Base-by-base conservation (phyloP, 768 basidiomycete genomes). In the Fomitopsis pulvina region DNA sequence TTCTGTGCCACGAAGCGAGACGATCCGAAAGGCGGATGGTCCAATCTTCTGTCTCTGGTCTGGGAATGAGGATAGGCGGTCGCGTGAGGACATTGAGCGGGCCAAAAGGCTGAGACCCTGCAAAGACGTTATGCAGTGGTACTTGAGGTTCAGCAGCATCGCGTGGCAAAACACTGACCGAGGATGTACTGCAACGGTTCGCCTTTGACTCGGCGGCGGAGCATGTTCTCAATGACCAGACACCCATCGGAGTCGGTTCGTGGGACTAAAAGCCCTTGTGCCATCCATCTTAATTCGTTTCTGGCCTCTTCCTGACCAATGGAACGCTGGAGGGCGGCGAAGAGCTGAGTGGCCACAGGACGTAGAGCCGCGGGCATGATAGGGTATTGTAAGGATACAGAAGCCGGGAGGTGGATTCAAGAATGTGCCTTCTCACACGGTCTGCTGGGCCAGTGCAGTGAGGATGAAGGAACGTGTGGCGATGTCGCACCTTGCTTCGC, bases 1-100 rank as follows among this genome's bases (percentile, higher is more conserved):
- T n/a, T 56, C 63, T 48, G 65, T 55, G 32, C 18, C 32, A 16
- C 56, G 14, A 66, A 62, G 7, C 73, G 73, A 79, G 58, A n/a
- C 63, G 60, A 11, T 75, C 68, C 24, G 83, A 74, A 48, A 92
- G 77, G 45, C 73, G 75, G 8, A 80, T 64, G 6, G 83, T 72
- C 87, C 87, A 90, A 55, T 91, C 68, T 61, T 96, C 92, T 0
- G 95, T 99, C 67, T 99, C 95, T 39, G 93, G 89, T 12, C 95
- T 85, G 11, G 95, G 95, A 38, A 98, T 97, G 55, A 98, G 81
- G 16, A 85, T 82, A 1, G 95, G 95, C 2, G 85, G 72, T 16
- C 88, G 79, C 9, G 76, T 72, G 52, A 81, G 70, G 59, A 97
- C 75, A 58, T 79, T 73, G 41, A 98, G 79, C 4, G 85, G 80